These are phyloP conservation scores for Larix kaempferi DNA, from an alignment of 75 land plant genomes.

Conservation along the genomic window DNA sequence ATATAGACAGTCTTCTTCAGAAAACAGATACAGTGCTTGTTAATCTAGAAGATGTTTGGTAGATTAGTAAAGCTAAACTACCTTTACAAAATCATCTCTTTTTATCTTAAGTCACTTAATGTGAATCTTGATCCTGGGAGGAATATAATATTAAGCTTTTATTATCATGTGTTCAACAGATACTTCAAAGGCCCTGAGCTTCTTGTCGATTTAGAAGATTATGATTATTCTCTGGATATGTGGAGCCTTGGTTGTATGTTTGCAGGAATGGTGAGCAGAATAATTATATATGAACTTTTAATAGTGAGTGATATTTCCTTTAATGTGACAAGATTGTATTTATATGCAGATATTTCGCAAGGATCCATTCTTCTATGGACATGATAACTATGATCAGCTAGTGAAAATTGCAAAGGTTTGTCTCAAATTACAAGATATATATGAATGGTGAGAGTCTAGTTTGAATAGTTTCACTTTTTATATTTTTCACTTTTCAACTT, in stretches of 20 bases:
- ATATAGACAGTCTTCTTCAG: too few species aligned
- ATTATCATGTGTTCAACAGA: constrained; percentile 16
- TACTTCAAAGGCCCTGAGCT: constrained; percentile 70
- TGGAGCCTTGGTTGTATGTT: constrained; percentile 81
- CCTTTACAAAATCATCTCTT: too few species aligned
- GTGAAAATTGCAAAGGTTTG: constrained; percentile 65
- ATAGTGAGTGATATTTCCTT: neutral
- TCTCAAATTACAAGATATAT: neutral
- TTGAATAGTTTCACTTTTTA: too few species aligned
- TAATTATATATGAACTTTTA: neutral
- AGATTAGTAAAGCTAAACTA: too few species aligned
- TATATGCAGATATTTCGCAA: constrained; percentile 55
- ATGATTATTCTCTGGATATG: constrained; percentile 68
- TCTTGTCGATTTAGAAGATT: constrained; percentile 62
- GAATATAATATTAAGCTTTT: too few species aligned
- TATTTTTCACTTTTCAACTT: too few species aligned
- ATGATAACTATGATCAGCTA: constrained; percentile 61
- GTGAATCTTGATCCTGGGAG: too few species aligned
- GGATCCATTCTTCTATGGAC: constrained; percentile 70
- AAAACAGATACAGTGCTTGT: too few species aligned
- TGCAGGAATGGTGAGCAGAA: constrained; percentile 55
- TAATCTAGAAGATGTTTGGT: too few species aligned
- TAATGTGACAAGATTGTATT: neutral
- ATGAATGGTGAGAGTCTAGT: neutral
- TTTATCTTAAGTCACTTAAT: too few species aligned